Percentiles rank a stretch among this genome's conserved stretches.
phyloP scores from a whole-genome alignment of 1,284 basidiomycete species.

The Cerrena zonata region DNA sequence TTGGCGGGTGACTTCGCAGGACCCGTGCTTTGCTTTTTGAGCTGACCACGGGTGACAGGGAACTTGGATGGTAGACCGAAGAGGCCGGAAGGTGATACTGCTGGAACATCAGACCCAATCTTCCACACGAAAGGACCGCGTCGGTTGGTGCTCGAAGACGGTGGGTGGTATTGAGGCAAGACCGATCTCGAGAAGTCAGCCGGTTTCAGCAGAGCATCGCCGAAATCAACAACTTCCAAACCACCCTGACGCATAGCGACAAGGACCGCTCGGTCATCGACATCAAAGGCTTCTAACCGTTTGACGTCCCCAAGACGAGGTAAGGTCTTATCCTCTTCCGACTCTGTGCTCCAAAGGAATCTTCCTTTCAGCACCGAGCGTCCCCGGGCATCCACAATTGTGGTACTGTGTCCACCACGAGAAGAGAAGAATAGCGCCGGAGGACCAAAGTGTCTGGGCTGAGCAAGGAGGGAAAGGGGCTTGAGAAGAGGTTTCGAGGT shows the following conservation, averaged over 20 bases:
- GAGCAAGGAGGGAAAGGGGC: slow-evolving; percentile 75
- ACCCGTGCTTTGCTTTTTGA: slow-evolving; percentile 49
- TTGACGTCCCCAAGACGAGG: slow-evolving; percentile 71
- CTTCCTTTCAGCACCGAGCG: slow-evolving; percentile 74
- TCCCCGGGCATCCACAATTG: slow-evolving; percentile 78
- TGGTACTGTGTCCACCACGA: slow-evolving; percentile 76
- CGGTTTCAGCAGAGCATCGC: slow-evolving; percentile 69
- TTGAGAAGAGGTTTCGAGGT: slow-evolving; percentile 56
- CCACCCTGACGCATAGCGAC: slow-evolving; percentile 80
- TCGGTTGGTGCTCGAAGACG: slow-evolving; percentile 55
- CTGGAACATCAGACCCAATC: slow-evolving; percentile 55
- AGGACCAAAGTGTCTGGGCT: slow-evolving; percentile 77
- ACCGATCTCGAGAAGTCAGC: slow-evolving; percentile 67
- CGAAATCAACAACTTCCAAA: slow-evolving; percentile 69
- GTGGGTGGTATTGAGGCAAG: slow-evolving; percentile 61
- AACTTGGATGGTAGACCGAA: slow-evolving; percentile 37
- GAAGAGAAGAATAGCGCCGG: slow-evolving; percentile 83
- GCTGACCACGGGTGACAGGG: slow-evolving; percentile 25
- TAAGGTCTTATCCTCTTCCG: slow-evolving; percentile 38
- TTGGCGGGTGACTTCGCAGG: slow-evolving; percentile 44
- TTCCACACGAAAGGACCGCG: slow-evolving; percentile 72
- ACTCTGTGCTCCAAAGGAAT: slow-evolving; percentile 66
- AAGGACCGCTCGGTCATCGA: slow-evolving; percentile 61
- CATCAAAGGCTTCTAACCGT: slow-evolving; percentile 71
- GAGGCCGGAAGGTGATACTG: slow-evolving; percentile 32